Conservation (phyloP, 257 asterid species). For the Solanum sitiens region DNA sequence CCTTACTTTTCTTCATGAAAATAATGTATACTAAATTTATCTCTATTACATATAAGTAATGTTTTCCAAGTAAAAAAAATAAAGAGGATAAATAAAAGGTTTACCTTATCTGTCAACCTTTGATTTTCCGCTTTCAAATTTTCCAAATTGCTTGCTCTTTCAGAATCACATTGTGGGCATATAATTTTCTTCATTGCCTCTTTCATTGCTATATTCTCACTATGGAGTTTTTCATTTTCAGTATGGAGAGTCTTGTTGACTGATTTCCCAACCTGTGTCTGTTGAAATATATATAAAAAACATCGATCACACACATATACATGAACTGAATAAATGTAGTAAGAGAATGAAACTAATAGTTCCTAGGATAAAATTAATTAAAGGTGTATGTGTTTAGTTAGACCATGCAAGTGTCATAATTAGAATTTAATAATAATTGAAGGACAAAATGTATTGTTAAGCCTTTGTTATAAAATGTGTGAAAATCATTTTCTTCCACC, state of each 20-base stretch:
- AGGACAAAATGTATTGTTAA: background rate
- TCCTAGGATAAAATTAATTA: background rate
- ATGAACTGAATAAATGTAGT: background rate
- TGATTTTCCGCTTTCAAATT: constrained; percentile 36
- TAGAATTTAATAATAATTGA: background rate
- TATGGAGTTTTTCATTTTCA: constrained; percentile 38
- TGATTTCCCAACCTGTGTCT: constrained; percentile 25
- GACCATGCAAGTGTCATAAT: background rate
- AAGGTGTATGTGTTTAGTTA: background rate
- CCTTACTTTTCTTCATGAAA: background rate
- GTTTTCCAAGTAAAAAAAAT: background rate
- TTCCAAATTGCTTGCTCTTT: constrained; percentile 17
- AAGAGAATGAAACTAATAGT: background rate
- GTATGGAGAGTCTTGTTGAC: constrained; percentile 29
- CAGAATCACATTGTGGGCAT: constrained; percentile 34
- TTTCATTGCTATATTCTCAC: constrained; percentile 41
- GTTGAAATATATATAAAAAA: background rate
- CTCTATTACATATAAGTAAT: background rate
- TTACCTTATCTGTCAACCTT: constrained; percentile 42
- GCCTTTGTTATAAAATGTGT: background rate
- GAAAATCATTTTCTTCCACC: background rate
- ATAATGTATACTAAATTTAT: background rate
- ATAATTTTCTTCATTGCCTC: constrained; percentile 27
- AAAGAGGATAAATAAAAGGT: background rate
- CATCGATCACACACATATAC: background rate